Evolutionary conservation across 768 basidiomycete species (phyloP), one percentile per base, ranked within the genome.

Genomic region (Myochromella boudieri): DNA sequence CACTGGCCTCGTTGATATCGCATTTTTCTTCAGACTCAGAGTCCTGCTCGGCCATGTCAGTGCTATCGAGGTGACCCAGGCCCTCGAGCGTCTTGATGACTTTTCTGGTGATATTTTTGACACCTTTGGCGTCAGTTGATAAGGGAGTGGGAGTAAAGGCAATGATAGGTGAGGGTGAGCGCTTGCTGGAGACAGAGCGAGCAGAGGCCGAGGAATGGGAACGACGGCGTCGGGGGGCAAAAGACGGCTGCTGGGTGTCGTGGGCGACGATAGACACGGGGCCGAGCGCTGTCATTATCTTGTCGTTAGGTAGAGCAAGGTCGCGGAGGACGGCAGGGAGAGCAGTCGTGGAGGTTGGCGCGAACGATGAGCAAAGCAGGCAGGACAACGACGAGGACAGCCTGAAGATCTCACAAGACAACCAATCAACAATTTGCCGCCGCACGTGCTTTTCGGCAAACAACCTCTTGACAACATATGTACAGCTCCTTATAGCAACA

Each of bases 91-190:
- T 69, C 52, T 65, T 69, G 50, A 79, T 76, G 28, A 78, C 72
- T 54, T 76, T 75, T 40, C 72, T 64, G 0, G 74, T 76, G 56
- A 76, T 76, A 50, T 72, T 67, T 57, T 75, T 66, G 42, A 70
- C 68, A 49, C 69, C 75, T 54, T 74, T 69, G 40, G 65, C 53
- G 49, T 65, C 67, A 46, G 64, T 57, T 8, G 65, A 55, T 41
- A 70, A 45, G 6, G 71, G 58, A 0, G 70, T 52, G 1, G 73
- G 57, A 7, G 71, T 60, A 53, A 77, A 75, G 12, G 72, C 52
- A 36, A 75, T 61, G 53, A 74, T 71, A 8, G 77, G 76, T 3
- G 79, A 78, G 6, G 76, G 68, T 3, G 78, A 77, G 45, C 76
- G 76, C 29, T 69, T 68, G 33, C 51, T 46, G 18, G 53, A 52